phyloP scores from a whole-genome alignment of 2,329 filamentous ascomycete genomes.

The Epicoccum nigrum region DNA sequence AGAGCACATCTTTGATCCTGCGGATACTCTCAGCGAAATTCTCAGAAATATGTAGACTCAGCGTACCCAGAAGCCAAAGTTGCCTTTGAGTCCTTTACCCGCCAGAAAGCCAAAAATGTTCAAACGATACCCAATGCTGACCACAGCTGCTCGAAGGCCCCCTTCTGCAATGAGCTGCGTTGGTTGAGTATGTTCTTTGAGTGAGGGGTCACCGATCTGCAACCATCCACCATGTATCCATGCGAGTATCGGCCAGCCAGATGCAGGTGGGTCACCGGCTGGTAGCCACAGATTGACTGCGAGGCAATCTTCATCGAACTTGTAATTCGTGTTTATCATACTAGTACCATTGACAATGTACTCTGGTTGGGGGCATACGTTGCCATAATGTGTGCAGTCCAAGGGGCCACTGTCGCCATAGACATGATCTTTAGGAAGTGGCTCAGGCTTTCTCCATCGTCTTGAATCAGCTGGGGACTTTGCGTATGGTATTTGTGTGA shows the following conservation, averaged over 20 bases:
- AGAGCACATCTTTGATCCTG: conserved; percentile 12
- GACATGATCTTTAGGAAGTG: conserved; percentile 4
- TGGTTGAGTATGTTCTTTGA: conserved; percentile 7
- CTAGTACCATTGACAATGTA: conserved; percentile 5
- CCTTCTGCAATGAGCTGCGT: conserved; percentile 14
- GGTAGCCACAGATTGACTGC: conserved; percentile 11
- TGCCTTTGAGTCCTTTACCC: conserved; percentile 9
- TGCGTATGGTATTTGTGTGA: conserved; percentile 11
- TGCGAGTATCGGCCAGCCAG: conserved; percentile 12
- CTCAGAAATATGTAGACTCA: fast-evolving
- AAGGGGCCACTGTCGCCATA: conserved; percentile 5
- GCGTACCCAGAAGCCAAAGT: conserved; percentile 14
- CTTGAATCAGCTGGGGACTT: conserved; percentile 2
- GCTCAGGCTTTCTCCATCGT: conserved; percentile 11
- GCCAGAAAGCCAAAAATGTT: conserved; percentile 18
- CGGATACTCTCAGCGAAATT: neutral
- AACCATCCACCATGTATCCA: conserved; percentile 15
- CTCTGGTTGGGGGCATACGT: conserved; percentile 10
- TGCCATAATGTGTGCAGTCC: conserved; percentile 11
- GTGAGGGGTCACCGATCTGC: conserved; percentile 9
- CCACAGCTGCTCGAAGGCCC: conserved; percentile 8
- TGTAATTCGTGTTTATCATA: conserved; percentile 8
- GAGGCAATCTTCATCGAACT: conserved; percentile 10
- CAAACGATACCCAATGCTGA: conserved; percentile 14
- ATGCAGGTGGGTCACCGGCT: conserved; percentile 2